These are phyloP conservation scores for Ceratocystis colombiana DNA, from an alignment of 2,329 filamentous ascomycete species.

Conservation along the genomic window DNA sequence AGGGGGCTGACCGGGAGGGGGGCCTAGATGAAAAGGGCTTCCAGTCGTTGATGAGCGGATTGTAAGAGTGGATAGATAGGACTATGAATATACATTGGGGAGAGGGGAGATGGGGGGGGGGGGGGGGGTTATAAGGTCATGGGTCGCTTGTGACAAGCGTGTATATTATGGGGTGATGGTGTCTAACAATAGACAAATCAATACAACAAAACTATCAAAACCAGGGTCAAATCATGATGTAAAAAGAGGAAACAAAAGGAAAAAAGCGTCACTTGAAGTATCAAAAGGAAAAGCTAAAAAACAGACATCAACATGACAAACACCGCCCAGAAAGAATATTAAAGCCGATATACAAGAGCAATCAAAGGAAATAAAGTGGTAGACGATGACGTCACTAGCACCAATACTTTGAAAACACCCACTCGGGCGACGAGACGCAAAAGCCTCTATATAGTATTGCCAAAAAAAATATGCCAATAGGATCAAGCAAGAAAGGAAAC, in stretches of 20 bases:
- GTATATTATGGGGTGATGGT: too few species aligned
- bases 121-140: too few species aligned
- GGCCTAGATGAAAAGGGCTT: background rate
- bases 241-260: background rate
- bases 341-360: conserved; percentile 5
- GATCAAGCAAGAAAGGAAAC: too few species aligned
- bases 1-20: background rate
- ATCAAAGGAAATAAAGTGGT: conserved; percentile 1
- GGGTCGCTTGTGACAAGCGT: too few species aligned
- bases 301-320: background rate
- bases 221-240: background rate
- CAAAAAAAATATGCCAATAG: too few species aligned
- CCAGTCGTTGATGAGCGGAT: background rate
- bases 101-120: background rate
- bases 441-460: too few species aligned
- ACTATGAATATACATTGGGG: background rate
- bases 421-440: too few species aligned
- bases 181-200: too few species aligned
- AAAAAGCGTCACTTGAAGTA: conserved; percentile 2
- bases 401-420: too few species aligned
- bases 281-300: background rate
- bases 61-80: background rate
- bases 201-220: too few species aligned
- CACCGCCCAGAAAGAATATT: conserved; percentile 12
- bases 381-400: background rate